Conservation (phyloP, 2,329 filamentous ascomycete species). For the Leptographium radiaticola region DNA sequence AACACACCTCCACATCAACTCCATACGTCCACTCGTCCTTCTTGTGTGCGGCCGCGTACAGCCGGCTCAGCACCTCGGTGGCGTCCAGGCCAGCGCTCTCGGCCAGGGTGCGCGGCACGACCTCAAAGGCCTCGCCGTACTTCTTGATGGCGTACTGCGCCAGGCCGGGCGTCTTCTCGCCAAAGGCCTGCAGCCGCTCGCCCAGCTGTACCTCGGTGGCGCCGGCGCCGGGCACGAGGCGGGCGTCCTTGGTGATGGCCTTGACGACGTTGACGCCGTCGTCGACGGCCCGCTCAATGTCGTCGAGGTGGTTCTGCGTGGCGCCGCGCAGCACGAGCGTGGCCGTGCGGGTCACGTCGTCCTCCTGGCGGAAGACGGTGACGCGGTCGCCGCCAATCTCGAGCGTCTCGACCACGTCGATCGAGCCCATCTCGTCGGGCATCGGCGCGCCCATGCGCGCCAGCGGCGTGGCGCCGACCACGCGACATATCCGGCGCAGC, state of each 20-base stretch:
- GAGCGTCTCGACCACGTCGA: slow-evolving; percentile 91
- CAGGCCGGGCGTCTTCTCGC: slow-evolving; percentile 83
- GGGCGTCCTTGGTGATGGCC: slow-evolving; percentile 86
- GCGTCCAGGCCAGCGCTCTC: slow-evolving; percentile 93
- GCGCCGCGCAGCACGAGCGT: slow-evolving; percentile 90
- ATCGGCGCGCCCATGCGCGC: slow-evolving; percentile 92
- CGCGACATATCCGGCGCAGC: slow-evolving; percentile 83
- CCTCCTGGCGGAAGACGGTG: slow-evolving; percentile 95
- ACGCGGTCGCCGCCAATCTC: slow-evolving; percentile 97
- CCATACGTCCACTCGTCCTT: slow-evolving; percentile 81
- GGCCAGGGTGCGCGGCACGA: slow-evolving; percentile 83
- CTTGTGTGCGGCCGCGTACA: slow-evolving; percentile 90
- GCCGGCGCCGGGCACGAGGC: slow-evolving; percentile 85
- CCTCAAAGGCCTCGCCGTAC: slow-evolving; percentile 94
- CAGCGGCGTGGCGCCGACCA: slow-evolving; percentile 92
- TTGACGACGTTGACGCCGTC: slow-evolving; percentile 98
- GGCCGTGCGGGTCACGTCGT: slow-evolving; percentile 80
- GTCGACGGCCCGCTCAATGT: slow-evolving; percentile 91
- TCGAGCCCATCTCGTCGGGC: slow-evolving; percentile 97
- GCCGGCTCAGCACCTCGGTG: slow-evolving; percentile 83
- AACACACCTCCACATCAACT: slow-evolving; percentile 70
- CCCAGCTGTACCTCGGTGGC: slow-evolving; percentile 90
- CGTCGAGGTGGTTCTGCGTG: slow-evolving; percentile 95
- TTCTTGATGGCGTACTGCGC: slow-evolving; percentile 96
- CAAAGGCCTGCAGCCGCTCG: slow-evolving; percentile 79